Evolutionary conservation across 2,329 filamentous ascomycete species (phyloP).

Genomic region (Cryphonectria naterciae): DNA sequence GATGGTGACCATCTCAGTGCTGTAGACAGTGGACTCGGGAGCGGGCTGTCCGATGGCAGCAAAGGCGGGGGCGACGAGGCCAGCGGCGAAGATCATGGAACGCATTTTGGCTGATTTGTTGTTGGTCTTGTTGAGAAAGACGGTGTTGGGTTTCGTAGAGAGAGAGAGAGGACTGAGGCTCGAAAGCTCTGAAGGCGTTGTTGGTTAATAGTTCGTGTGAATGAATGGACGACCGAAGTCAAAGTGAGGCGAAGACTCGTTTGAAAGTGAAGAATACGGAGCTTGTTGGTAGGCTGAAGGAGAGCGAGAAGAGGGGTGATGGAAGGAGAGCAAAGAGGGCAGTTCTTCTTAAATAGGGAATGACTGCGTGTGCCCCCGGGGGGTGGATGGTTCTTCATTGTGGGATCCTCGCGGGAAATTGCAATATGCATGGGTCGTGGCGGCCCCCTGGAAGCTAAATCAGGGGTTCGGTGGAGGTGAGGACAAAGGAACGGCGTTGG

Average conservation of each 20-base stretch:
- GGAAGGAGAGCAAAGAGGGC: conserved; percentile 30
- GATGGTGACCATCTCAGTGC: conserved; percentile 63
- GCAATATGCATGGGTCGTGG: conserved; percentile 32
- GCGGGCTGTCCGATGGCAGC: conserved; percentile 34
- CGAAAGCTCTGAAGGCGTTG: conserved; percentile 31
- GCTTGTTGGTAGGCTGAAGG: conserved; percentile 42
- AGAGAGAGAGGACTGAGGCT: conserved; percentile 37
- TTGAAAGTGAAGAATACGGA: conserved; percentile 31
- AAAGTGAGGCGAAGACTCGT: conserved; percentile 38
- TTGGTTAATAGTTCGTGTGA: conserved; percentile 32
- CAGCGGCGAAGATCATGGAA: conserved; percentile 55
- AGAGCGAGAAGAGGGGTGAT: conserved; percentile 33
- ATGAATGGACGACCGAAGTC: conserved; percentile 50
- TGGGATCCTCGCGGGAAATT: conserved; percentile 30
- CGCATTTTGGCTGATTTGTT: conserved; percentile 59
- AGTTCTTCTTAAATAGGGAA: conserved; percentile 40
- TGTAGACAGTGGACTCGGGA: conserved; percentile 54
- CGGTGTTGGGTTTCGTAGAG: conserved; percentile 10
- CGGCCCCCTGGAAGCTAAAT: conserved; percentile 33
- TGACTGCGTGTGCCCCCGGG: conserved; percentile 8
- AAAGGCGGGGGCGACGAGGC: conserved; percentile 54
- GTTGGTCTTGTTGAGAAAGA: conserved; percentile 31
- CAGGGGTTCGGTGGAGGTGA: conserved; percentile 38
- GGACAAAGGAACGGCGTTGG: conserved; percentile 27
- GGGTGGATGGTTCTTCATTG: conserved; percentile 10